Base-by-base conservation (phyloP, 2,329 filamentous ascomycete genomes). In the Rasamsonia emersonii region DNA sequence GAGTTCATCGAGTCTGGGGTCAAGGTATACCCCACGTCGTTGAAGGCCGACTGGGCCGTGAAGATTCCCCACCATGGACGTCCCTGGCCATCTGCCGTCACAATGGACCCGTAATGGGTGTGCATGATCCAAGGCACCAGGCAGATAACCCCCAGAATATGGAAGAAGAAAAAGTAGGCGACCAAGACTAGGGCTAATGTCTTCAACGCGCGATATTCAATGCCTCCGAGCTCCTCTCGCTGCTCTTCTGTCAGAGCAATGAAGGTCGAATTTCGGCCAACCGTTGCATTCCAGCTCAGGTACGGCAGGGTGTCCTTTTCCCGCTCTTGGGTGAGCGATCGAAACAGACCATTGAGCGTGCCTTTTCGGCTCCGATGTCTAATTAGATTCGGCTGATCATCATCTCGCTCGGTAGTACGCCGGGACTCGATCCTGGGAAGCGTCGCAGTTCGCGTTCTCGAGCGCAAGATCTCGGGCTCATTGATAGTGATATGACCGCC, bases 1-100 rank as follows among this genome's bases (percentile, higher is more conserved):
- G 85, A 89, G 24, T 77, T 72, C 86, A 98, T 95, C 45, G 86
- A 95, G 60, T 96, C 84, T 0, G 88, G 82, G 0, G 86, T 96
- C 42, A 98, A 65, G 2, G 88, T 89, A 47, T 86, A 89, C 8
- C 91, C 91, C n/a, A 96, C 64, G 62, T 98, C 89, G 60, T 89
- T 95, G 59, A 98, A 95, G 34, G 86, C 74, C 24, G 86, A 91
- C 29, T 77, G 85, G 9, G 86, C 65, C 0, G 85, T 94, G 62
- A 89, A 98, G 45, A 98, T 77, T 0, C 76, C 86, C 75, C 91
- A 98, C 91, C 91, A 98, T 0, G 75, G 72, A 24, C 75, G 75
- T 35, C 70, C 78, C 44, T 83, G 64, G 6, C 76, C 77, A 30
- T 65, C 68, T 0, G 53, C 58, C 2, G 71, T 65, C n/a, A 95